phyloP scores from a whole-genome alignment of 2,329 filamentous ascomycete genomes.

The Periconia sp. region DNA sequence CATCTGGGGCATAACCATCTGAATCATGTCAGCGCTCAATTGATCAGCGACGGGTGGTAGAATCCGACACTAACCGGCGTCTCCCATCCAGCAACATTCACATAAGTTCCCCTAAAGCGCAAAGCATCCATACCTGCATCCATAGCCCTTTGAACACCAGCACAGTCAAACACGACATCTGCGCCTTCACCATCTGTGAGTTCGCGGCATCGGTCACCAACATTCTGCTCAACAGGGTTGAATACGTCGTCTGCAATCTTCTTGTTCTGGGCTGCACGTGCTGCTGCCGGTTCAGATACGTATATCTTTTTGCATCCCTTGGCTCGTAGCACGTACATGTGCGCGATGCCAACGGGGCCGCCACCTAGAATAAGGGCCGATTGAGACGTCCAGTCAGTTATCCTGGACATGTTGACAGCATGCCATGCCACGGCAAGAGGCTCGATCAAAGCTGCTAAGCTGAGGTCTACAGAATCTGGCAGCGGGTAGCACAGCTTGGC shows the following conservation, averaged over 20 bases:
- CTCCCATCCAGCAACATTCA: conserved; percentile 44
- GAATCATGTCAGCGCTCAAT: conserved; percentile 5
- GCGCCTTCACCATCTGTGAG: conserved; percentile 37
- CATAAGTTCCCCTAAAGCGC: conserved; percentile 32
- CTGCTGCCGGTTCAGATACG: conserved; percentile 32
- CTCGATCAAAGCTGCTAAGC: conserved; percentile 34
- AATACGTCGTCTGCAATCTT: conserved; percentile 31
- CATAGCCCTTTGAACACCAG: conserved; percentile 37
- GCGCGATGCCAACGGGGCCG: conserved; percentile 59
- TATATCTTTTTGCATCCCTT: conserved; percentile 34
- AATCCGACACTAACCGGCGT: conserved; percentile 28
- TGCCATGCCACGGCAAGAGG: conserved; percentile 41
- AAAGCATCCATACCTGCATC: conserved; percentile 38
- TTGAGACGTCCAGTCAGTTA: conserved; percentile 17
- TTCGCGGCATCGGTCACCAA: conserved; percentile 34
- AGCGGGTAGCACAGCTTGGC: conserved; percentile 28
- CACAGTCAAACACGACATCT: conserved; percentile 44
- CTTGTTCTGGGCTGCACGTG: conserved; percentile 26
- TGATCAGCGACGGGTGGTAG: no score
- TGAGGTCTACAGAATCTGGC: conserved; percentile 28
- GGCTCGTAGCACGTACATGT: conserved; percentile 38
- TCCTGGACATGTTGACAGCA: conserved; percentile 18
- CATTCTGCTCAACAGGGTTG: conserved; percentile 31
- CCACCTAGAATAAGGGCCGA: conserved; percentile 37
- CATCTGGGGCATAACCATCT: conserved; percentile 35